These are phyloP conservation scores for Diutina mesorugosa DNA, from an alignment of 1,139 yeast genomes.

Conservation along the genomic window DNA sequence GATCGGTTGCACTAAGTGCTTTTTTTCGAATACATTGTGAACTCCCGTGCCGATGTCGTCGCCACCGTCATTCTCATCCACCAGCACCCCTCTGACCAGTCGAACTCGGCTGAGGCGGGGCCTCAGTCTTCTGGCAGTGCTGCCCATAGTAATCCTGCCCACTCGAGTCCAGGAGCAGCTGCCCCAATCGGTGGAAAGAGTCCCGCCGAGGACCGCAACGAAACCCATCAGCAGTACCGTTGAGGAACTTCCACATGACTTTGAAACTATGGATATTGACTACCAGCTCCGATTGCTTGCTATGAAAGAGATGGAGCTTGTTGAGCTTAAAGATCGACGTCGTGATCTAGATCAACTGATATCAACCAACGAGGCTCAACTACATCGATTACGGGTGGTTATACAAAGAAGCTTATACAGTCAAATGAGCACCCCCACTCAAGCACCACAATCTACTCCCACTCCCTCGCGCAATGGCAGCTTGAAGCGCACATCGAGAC, in stretches of 20 bases:
- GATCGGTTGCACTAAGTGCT: background rate
- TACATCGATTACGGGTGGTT: background rate
- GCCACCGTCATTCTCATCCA: background rate
- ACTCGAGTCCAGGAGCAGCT: background rate
- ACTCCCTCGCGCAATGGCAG: background rate
- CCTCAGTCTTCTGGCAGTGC: background rate
- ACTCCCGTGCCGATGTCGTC: background rate
- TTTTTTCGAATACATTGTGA: background rate
- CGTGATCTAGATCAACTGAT: background rate
- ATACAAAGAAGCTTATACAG: background rate
- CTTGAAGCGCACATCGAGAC: background rate
- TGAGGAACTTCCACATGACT: background rate
- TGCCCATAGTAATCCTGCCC: background rate
- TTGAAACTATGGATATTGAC: background rate
- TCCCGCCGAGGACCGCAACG: background rate
- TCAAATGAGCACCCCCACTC: background rate
- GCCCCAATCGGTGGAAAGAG: background rate
- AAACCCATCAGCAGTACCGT: background rate
- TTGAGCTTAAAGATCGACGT: background rate
- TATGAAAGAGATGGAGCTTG: background rate
- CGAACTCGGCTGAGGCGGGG: background rate
- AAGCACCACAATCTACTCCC: background rate
- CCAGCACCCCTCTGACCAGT: background rate
- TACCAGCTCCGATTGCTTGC: slow-evolving; percentile 1
- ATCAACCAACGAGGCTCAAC: background rate